Base-by-base conservation (phyloP, 495 filamentous ascomycete species). In the Neurospora sublineolata region DNA sequence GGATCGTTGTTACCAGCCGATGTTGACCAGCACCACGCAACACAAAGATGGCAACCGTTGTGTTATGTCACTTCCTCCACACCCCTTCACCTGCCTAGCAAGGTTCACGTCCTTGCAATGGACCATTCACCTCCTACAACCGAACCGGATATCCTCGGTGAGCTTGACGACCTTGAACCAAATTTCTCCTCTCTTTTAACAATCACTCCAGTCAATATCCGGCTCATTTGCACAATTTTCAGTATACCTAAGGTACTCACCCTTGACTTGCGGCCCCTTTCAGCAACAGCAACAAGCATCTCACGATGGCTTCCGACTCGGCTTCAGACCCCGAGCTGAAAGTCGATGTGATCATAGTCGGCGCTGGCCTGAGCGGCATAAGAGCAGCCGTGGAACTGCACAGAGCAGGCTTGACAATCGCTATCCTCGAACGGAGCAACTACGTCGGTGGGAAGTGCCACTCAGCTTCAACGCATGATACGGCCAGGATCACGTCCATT, bases 401-500 rank as follows among this genome's bases (percentile, higher is more conserved):
- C 37, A 73, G 76, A 37, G 75, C 82, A 6, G 86, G 86, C 0
- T 68, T 83, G 2, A 83, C 82, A 2, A 75, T 75, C 23, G 69
- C 80, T 4, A 75, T 88, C 11, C 79, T 88, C 11, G 87, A 89
- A 72, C 85, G 83, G 14, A 76, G 81, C 2, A 78, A 85, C 72
- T 80, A 83, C 9, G 84, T 88, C 3, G 87, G 87, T 4, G 87
- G 87, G 2, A 86, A 86, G 71, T 78, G 81, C 78, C 76, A 20
- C 44, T 74, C 30, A 44, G 46, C 11, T 30, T 37, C 68, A 20
- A 52, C 5, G 0, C 10, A 23, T 27, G 20, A 27, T 69, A 40
- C 3, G 72, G 72, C 1, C 30, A 58, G 33, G 58, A 37, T 27
- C 36, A 44, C 23, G 68, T 36, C 4, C 69, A 88, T 87, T 74